These are phyloP conservation scores for Catharanthus roseus DNA, from an alignment of 257 asterid genomes.

Conservation along the genomic window DNA sequence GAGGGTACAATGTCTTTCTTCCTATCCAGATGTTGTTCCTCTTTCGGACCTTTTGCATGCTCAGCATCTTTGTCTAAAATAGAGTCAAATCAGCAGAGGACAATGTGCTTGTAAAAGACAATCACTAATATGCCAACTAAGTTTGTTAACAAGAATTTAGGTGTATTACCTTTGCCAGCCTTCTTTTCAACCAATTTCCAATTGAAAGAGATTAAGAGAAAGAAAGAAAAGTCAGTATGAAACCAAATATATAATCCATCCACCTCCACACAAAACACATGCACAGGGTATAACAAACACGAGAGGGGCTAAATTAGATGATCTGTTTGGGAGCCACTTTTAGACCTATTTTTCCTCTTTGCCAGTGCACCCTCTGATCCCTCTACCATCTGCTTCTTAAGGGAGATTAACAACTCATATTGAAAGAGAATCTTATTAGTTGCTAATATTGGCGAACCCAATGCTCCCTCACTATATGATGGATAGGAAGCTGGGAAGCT, in stretches of 20 bases:
- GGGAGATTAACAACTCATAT: neutral
- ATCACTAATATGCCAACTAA: neutral
- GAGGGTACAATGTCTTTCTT: conserved; percentile 44
- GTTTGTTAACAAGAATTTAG: conserved; percentile 1
- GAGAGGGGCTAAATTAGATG: neutral
- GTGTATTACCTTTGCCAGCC: conserved; percentile 43
- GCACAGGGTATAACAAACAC: neutral
- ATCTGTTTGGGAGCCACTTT: neutral
- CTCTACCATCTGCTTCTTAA: neutral
- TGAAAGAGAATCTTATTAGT: neutral
- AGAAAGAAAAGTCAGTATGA: neutral
- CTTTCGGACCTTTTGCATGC: conserved; percentile 31
- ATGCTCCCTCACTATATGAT: neutral
- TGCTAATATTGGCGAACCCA: neutral
- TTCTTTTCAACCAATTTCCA: conserved; percentile 54
- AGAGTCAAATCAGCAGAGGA: conserved; percentile 15
- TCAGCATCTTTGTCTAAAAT: conserved; percentile 36
- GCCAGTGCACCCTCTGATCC: neutral
- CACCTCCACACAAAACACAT: neutral
- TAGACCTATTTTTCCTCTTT: neutral
- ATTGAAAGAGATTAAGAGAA: neutral
- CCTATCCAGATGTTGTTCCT: conserved; percentile 29
- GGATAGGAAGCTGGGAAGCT: no score
- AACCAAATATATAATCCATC: neutral
- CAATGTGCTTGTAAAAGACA: neutral